Evolutionary conservation across 805 yeast species (phyloP).

Genomic region (Myxozyma monticola): DNA sequence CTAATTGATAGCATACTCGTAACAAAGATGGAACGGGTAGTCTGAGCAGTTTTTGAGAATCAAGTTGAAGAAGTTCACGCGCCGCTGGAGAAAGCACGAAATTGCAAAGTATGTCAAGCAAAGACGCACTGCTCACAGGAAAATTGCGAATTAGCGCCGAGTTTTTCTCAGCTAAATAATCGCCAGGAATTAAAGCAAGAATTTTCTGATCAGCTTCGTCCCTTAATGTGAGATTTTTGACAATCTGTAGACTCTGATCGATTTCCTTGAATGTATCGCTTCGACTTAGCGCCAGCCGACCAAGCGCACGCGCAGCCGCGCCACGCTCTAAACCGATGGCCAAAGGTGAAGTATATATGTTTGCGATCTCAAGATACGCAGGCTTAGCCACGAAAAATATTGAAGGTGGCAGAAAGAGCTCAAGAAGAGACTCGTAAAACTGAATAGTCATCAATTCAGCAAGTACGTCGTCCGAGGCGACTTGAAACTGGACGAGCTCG

Average conservation of each 20-base stretch:
- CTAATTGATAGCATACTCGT: conserved; percentile 17
- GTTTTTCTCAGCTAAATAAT: conserved; percentile 13
- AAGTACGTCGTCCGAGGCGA: conserved; percentile 17
- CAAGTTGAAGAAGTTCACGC: conserved; percentile 5
- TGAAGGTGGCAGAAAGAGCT: conserved; percentile 22
- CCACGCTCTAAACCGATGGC: conserved; percentile 10
- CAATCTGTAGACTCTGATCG: conserved; percentile 7
- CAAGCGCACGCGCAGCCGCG: conserved; percentile 22
- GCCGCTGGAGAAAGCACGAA: conserved; percentile 8
- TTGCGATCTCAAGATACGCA: conserved; percentile 13
- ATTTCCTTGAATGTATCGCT: conserved; percentile 11
- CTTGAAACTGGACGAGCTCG: conserved; percentile 4
- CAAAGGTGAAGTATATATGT: conserved; percentile 1
- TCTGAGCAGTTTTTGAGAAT: conserved; percentile 14
- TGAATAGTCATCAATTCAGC: conserved; percentile 17
- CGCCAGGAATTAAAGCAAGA: conserved; percentile 16
- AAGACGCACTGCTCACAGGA: conserved; percentile 12
- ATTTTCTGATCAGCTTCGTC: conserved; percentile 18
- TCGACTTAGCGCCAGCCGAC: conserved; percentile 12
- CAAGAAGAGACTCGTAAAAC: conserved; percentile 22
- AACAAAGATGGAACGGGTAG: conserved; percentile 28
- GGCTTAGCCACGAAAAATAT: conserved; percentile 8
- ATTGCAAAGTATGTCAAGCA: conserved; percentile 14
- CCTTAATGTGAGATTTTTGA: conserved; percentile 12
- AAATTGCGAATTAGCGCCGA: conserved; percentile 17